A percentile compares a stretch with the other conserved stretches of the same genome.
Conservation (phyloP, 805 yeast genomes). For the Suhomyces xylopsoci region DNA sequence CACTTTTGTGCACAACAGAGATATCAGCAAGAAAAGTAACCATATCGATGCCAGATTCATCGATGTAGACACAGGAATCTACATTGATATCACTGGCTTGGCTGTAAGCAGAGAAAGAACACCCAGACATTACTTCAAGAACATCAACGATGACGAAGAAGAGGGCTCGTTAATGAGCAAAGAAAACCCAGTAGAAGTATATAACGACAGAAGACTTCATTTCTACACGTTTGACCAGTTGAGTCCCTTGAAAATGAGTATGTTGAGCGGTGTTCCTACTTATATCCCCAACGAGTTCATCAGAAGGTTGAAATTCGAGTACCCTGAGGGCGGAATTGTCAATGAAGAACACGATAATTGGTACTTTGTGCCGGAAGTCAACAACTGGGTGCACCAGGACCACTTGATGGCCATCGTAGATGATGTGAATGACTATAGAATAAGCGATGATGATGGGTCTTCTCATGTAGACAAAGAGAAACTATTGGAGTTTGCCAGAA, state of each 20-base stretch:
- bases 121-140: neutral
- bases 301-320: slow-evolving; percentile 3
- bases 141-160: slow-evolving; percentile 4
- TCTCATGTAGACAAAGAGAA: slow-evolving; percentile 9
- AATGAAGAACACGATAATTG: slow-evolving; percentile 6
- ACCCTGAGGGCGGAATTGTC: slow-evolving; percentile 1
- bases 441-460: neutral
- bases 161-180: slow-evolving; percentile 2
- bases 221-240: slow-evolving; percentile 15
- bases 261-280: slow-evolving; percentile 17
- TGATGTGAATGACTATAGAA: slow-evolving; percentile 4
- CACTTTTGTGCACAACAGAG: slow-evolving; percentile 18
- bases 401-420: slow-evolving; percentile 4
- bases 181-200: slow-evolving; percentile 12
- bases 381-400: slow-evolving; percentile 18
- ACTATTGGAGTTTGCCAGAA: slow-evolving; percentile 13
- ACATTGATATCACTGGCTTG: slow-evolving; percentile 25
- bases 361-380: slow-evolving; percentile 17
- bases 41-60: slow-evolving; percentile 21
- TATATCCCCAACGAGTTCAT: slow-evolving; percentile 13
- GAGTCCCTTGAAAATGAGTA: slow-evolving; percentile 16
- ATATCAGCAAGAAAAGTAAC: slow-evolving; percentile 48
- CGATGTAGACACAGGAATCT: slow-evolving; percentile 24
- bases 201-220: slow-evolving; percentile 16
- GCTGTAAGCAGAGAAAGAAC: slow-evolving; percentile 12